These are phyloP conservation scores for Diaporthe destruens DNA, from an alignment of 2,329 filamentous ascomycete species.

Conservation along the genomic window DNA sequence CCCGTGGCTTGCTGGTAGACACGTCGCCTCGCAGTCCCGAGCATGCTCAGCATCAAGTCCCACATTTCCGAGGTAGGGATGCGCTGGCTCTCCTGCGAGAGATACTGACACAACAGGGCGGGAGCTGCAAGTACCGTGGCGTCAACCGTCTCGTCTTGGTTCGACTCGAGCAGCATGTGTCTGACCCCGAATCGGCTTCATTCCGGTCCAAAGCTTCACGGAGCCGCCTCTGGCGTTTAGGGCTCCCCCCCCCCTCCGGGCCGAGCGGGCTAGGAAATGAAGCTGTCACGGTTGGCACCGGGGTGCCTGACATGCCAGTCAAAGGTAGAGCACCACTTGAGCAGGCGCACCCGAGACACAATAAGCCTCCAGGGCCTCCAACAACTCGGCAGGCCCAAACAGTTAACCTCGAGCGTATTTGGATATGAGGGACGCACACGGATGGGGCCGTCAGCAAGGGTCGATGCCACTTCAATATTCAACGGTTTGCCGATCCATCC, in stretches of 20 bases:
- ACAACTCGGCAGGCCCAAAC: background rate
- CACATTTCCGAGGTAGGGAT: constrained; percentile 11
- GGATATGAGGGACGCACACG: background rate
- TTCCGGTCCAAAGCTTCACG: background rate
- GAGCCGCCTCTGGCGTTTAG: background rate
- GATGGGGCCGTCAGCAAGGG: constrained; percentile 28
- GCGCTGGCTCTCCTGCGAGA: background rate
- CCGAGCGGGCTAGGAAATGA: background rate
- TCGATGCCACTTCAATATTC: constrained; percentile 25
- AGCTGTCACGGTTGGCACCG: constrained; percentile 15
- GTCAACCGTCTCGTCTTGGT: constrained; percentile 2
- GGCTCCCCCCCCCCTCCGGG: background rate
- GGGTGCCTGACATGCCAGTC: constrained; percentile 1
- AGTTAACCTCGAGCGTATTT: background rate
- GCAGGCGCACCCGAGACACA: background rate
- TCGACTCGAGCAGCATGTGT: constrained; percentile 15
- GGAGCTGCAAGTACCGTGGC: background rate
- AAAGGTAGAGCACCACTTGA: background rate
- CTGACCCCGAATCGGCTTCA: background rate
- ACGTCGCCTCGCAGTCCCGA: background rate
- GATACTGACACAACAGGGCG: constrained; percentile 5
- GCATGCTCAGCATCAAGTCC: background rate
- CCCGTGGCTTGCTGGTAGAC: background rate
- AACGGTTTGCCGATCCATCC: constrained; percentile 8
- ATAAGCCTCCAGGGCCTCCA: constrained; percentile 14